Evolutionary conservation across 208 protist genomes (phyloP).

Genomic region (Paratrypanosoma confusum): DNA sequence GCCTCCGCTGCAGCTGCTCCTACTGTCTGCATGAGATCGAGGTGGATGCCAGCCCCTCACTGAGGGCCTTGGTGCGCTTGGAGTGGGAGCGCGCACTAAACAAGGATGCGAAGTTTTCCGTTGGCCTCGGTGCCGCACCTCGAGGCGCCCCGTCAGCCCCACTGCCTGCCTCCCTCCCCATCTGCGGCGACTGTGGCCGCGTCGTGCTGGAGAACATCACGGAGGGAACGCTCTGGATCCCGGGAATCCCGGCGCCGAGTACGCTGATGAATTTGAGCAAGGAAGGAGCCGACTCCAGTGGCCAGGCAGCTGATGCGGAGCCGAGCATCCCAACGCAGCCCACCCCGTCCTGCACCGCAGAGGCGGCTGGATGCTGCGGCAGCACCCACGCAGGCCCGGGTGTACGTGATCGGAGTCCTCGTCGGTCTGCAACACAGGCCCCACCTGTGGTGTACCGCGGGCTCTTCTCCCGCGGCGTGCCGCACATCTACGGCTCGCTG

Average conservation of each 20-base stretch:
- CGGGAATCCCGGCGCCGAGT: too few species aligned
- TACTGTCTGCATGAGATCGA: slow-evolving; percentile 53
- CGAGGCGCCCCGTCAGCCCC: not conserved
- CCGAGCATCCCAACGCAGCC: too few species aligned
- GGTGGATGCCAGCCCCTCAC: slow-evolving; percentile 13
- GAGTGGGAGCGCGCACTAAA: not conserved
- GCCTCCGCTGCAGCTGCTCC: slow-evolving; percentile 40
- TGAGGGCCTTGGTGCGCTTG: slow-evolving; percentile 16
- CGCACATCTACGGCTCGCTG: slow-evolving; percentile 68
- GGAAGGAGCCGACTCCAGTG: too few species aligned
- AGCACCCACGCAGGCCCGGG: too few species aligned
- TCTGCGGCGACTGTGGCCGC: slow-evolving; percentile 60
- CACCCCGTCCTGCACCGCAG: too few species aligned
- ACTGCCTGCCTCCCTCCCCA: slow-evolving; percentile 10
- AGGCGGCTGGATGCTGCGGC: too few species aligned
- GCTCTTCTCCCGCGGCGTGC: slow-evolving; percentile 45
- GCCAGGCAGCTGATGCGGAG: too few species aligned
- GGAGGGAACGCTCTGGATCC: slow-evolving; percentile 57
- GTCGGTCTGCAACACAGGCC: not conserved
- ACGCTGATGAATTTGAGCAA: too few species aligned
- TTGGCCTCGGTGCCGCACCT: not conserved
- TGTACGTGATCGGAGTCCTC: too few species aligned
- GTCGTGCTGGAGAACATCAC: slow-evolving; percentile 28
- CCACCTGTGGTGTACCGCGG: slow-evolving; percentile 46
- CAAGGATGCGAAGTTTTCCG: not conserved